A percentile compares a stretch with the other conserved stretches of the same genome.
phyloP scores from a whole-genome alignment of 2,329 filamentous ascomycete genomes.

The Acarospora socialis region DNA sequence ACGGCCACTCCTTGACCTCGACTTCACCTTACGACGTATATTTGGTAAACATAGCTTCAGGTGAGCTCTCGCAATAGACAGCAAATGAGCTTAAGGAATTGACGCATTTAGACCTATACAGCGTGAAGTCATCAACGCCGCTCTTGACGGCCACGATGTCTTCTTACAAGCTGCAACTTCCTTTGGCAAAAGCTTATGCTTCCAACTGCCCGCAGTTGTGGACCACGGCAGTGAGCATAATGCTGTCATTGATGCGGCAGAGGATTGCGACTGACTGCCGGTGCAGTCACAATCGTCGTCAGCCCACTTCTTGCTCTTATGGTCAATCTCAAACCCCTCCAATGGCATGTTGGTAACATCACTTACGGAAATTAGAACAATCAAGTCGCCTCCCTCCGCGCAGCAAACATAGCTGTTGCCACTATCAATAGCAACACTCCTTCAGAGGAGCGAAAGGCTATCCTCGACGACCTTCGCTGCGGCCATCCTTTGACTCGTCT shows the following conservation, averaged over 20 bases:
- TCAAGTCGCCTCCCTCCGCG: slow-evolving; percentile 68
- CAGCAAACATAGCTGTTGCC: slow-evolving; percentile 62
- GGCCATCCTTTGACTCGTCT: slow-evolving; percentile 73
- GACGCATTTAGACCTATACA: slow-evolving; percentile 53
- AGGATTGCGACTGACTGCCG: slow-evolving; percentile 14
- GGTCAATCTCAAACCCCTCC: slow-evolving; percentile 34
- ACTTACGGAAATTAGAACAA: slow-evolving; percentile 52
- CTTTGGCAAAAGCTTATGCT: slow-evolving; percentile 89
- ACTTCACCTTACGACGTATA: slow-evolving; percentile 58
- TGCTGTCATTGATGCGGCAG: background rate
- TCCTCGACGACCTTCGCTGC: slow-evolving; percentile 70
- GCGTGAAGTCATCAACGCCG: slow-evolving; percentile 72
- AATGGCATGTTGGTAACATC: background rate
- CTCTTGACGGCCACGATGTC: slow-evolving; percentile 72
- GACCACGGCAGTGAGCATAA: slow-evolving; percentile 58
- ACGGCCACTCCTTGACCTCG: slow-evolving; percentile 39
- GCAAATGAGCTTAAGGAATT: background rate
- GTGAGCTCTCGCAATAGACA: slow-evolving; percentile 25
- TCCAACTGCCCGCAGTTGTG: slow-evolving; percentile 78
- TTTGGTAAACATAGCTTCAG: slow-evolving; percentile 64
- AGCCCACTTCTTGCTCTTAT: slow-evolving; percentile 82
- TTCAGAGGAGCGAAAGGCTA: slow-evolving; percentile 46
- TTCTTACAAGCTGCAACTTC: slow-evolving; percentile 65
- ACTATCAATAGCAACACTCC: slow-evolving; percentile 78
- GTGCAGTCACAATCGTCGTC: slow-evolving; percentile 69